Conservation (phyloP, 2,329 filamentous ascomycete genomes). For the Neocucurbitaria cava region DNA sequence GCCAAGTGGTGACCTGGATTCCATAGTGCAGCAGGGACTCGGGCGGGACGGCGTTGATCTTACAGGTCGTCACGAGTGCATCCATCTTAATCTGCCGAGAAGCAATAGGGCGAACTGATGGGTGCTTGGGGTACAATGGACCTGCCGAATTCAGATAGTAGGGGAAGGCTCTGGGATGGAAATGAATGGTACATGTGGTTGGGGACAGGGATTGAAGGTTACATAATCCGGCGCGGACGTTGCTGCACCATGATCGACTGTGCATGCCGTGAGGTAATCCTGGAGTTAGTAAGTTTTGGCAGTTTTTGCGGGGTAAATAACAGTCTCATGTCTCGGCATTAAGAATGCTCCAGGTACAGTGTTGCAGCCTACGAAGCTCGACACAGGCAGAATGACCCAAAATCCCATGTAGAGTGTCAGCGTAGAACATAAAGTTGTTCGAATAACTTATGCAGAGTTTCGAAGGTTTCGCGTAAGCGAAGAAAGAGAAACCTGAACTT, state of each 20-base stretch:
- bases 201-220: slow-evolving; percentile 2
- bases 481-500: neutral
- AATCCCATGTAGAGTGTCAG: neutral
- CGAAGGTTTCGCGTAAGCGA: neutral
- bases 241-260: slow-evolving; percentile 14
- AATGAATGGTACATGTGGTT: slow-evolving; percentile 8
- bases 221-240: slow-evolving; percentile 11
- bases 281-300: slow-evolving; percentile 3
- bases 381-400: neutral
- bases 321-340: neutral
- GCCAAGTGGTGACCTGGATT: slow-evolving; percentile 15
- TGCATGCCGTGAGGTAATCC: slow-evolving; percentile 13
- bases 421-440: neutral
- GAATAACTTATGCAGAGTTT: neutral
- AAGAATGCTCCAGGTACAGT: neutral
- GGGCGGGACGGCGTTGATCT: slow-evolving; percentile 30
- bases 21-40: slow-evolving; percentile 15
- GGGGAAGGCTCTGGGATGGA: slow-evolving; percentile 2
- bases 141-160: slow-evolving; percentile 16
- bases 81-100: slow-evolving; percentile 27
- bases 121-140: slow-evolving; percentile 14
- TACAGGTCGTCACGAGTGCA: slow-evolving; percentile 42
- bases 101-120: slow-evolving; percentile 16
- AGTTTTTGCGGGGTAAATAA: slow-evolving; percentile 7
- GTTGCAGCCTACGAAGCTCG: neutral